Evolutionary conservation across 2,329 filamentous ascomycete genomes (phyloP).

Genomic region (Aspergillus pseudonomiae): DNA sequence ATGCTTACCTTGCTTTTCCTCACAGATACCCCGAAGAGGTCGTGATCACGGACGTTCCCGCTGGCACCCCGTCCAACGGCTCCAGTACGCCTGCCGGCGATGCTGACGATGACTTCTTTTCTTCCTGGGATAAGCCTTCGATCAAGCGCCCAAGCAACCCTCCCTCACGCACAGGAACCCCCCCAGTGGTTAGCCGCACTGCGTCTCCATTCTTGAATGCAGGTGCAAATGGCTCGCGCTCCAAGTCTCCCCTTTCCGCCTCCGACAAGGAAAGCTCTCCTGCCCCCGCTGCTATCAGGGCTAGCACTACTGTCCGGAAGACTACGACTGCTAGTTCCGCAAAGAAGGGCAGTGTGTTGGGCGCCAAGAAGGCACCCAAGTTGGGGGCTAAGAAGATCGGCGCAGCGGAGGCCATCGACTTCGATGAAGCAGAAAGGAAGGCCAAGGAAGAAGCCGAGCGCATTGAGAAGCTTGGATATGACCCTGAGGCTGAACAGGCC

Average conservation of each 20-base stretch:
- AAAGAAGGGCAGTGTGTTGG: constrained; percentile 83
- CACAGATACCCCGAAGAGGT: constrained; percentile 81
- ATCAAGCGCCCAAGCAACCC: constrained; percentile 97
- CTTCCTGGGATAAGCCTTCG: constrained; percentile 96
- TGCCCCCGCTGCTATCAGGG: constrained; percentile 68
- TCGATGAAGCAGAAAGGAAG: constrained; percentile 95
- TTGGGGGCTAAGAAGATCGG: constrained; percentile 91
- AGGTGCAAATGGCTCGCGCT: constrained; percentile 67
- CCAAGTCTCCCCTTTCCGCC: constrained; percentile 77
- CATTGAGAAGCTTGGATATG: constrained; percentile 92
- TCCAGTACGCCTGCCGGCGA: constrained; percentile 79
- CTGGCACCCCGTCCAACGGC: constrained; percentile 63
- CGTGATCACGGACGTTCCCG: constrained; percentile 72
- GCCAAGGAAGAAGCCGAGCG: constrained; percentile 96
- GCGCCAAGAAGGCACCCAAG: constrained; percentile 79
- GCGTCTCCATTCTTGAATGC: constrained; percentile 88
- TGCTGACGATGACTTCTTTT: constrained; percentile 92
- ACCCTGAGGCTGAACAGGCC: constrained; percentile 80
- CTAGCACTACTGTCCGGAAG: constrained; percentile 83
- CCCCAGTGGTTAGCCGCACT: constrained; percentile 76
- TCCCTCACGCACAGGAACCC: constrained; percentile 84
- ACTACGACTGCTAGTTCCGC: constrained; percentile 63
- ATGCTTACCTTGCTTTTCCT: constrained; percentile 15
- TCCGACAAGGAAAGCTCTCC: constrained; percentile 56
- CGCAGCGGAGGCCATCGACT: constrained; percentile 77